Percentiles rank a stretch among this genome's conserved stretches.
phyloP scores from a whole-genome alignment of 1,139 yeast species.

The Suhomyces ambrosiae region DNA sequence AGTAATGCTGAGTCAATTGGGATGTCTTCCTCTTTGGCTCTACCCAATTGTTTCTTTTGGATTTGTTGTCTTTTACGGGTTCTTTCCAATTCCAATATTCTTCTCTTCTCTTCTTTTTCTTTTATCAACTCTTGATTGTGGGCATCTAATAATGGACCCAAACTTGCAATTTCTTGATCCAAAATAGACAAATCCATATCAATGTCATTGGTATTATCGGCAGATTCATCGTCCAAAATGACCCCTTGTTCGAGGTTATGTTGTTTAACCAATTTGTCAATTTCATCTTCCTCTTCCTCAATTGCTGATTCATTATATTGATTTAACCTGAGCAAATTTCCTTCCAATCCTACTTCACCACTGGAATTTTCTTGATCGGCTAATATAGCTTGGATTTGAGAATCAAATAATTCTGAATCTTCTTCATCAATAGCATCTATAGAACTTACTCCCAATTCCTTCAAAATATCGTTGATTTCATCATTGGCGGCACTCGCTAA shows the following conservation, averaged over 20 bases:
- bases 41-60: constrained; percentile 10
- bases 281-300: constrained; percentile 44
- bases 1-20: constrained; percentile 5
- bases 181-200: constrained; percentile 34
- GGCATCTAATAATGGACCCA: constrained; percentile 43
- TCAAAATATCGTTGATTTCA: constrained; percentile 42
- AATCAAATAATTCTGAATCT: constrained; percentile 36
- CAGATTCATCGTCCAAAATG: constrained; percentile 25
- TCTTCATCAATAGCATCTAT: constrained; percentile 42
- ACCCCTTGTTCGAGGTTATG: constrained; percentile 40
- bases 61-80: constrained; percentile 22
- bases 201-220: constrained; percentile 14
- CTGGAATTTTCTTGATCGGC: constrained; percentile 27
- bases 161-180: constrained; percentile 44
- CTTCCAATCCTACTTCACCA: constrained; percentile 20
- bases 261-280: constrained; percentile 38
- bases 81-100: constrained; percentile 27
- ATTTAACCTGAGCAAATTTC: constrained; percentile 23
- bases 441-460: constrained; percentile 42
- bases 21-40: constrained; percentile 6
- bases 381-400: constrained; percentile 38
- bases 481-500: constrained; percentile 44
- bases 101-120: constrained; percentile 27
- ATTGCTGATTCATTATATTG: constrained; percentile 33
- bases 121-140: constrained; percentile 33